A percentile compares a stretch with the other conserved stretches of the same genome.
phyloP scores from a whole-genome alignment of 495 filamentous ascomycete genomes.

The Penicillium paxilli region DNA sequence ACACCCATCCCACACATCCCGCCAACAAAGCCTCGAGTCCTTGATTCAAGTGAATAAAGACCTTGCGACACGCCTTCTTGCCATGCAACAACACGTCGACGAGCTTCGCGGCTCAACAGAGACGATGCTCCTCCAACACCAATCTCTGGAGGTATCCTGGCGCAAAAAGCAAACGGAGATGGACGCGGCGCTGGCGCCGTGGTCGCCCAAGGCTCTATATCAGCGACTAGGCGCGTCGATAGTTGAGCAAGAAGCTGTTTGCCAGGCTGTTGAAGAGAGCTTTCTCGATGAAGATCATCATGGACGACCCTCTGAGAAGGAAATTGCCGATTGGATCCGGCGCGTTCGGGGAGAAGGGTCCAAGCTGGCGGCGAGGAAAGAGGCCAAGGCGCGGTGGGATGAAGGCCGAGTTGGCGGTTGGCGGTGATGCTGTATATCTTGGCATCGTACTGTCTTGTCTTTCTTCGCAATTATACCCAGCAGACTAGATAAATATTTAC shows the following conservation, averaged over 20 bases:
- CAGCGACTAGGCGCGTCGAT: slow-evolving; percentile 72
- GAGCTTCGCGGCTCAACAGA: slow-evolving; percentile 68
- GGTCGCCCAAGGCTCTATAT: slow-evolving; percentile 81
- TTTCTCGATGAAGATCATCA: slow-evolving; percentile 67
- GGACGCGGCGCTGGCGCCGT: slow-evolving; percentile 80
- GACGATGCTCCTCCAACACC: slow-evolving; percentile 75
- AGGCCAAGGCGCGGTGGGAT: slow-evolving; percentile 90
- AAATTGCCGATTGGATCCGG: slow-evolving; percentile 79
- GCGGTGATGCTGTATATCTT: slow-evolving; percentile 56
- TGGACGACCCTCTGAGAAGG: slow-evolving; percentile 66
- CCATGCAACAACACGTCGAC: slow-evolving; percentile 60
- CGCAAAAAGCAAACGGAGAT: slow-evolving; percentile 82
- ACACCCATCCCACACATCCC: slow-evolving; percentile 56
- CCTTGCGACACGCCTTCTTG: slow-evolving; percentile 67
- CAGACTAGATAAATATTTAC: background rate
- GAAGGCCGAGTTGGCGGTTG: slow-evolving; percentile 91
- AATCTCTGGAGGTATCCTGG: slow-evolving; percentile 89
- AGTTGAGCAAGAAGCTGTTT: slow-evolving; percentile 80
- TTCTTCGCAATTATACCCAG: background rate
- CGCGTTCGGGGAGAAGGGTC: slow-evolving; percentile 76
- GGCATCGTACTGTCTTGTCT: background rate
- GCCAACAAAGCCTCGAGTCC: slow-evolving; percentile 55
- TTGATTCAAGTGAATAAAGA: slow-evolving; percentile 60
- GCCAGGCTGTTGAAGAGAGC: slow-evolving; percentile 82
- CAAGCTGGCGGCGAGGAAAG: slow-evolving; percentile 69